These are phyloP conservation scores for Monosporascus sp. DNA, from an alignment of 2,329 filamentous ascomycete genomes.

Conservation along the genomic window DNA sequence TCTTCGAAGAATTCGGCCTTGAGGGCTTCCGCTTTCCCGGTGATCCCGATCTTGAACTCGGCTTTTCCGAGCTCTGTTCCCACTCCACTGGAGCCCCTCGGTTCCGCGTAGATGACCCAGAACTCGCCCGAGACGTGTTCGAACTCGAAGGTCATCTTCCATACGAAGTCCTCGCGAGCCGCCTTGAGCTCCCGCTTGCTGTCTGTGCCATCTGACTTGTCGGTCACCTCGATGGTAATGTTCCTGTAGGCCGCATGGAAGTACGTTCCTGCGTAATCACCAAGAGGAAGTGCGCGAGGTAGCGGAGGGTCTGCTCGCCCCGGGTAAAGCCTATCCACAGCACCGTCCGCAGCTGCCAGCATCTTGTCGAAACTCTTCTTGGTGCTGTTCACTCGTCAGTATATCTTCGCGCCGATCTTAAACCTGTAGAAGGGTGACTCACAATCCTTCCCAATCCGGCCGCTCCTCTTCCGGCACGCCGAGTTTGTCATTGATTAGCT, in stretches of 20 bases:
- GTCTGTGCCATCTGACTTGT: not conserved
- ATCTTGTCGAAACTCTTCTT: constrained; percentile 8
- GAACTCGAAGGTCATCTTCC: constrained; percentile 27
- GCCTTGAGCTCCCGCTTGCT: constrained; percentile 16
- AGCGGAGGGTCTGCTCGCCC: constrained; percentile 28
- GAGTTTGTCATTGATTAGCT: constrained; percentile 36
- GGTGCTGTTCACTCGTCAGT: constrained; percentile 7
- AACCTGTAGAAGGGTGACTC: constrained; percentile 10
- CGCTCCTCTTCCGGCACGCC: constrained; percentile 27
- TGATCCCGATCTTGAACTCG: constrained; percentile 25
- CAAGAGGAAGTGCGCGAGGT: constrained; percentile 30
- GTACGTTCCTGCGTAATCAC: constrained; percentile 37
- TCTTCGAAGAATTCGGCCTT: constrained; percentile 27
- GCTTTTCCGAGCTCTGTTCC: constrained; percentile 22
- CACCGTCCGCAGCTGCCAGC: constrained; percentile 23
- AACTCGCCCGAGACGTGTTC: constrained; percentile 31
- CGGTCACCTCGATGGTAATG: constrained; percentile 20
- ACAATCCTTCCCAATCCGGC: constrained; percentile 31
- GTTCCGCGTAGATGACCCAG: constrained; percentile 27
- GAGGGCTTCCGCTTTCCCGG: constrained; percentile 22
- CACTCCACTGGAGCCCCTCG: not conserved
- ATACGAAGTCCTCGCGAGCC: constrained; percentile 23
- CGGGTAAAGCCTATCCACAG: constrained; percentile 32
- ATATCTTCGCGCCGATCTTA: not conserved
- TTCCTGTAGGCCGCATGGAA: constrained; percentile 38